These are phyloP conservation scores for Saposhnikovia divaricata DNA, from an alignment of 129 eudicot species.

Conservation along the genomic window DNA sequence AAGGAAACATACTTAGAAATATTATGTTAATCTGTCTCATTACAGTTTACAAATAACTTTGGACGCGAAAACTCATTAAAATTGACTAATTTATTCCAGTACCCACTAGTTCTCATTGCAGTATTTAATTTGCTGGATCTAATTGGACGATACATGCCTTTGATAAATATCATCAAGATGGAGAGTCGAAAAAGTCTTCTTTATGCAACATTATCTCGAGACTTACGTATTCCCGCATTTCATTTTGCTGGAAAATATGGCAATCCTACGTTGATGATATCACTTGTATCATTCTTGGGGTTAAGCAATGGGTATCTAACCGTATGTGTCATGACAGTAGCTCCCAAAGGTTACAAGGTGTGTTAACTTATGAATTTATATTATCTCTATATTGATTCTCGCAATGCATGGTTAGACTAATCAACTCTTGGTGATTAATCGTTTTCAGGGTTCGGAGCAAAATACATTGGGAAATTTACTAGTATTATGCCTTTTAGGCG, in stretches of 20 bases:
- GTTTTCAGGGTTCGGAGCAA: constrained; percentile 67
- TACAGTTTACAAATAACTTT: not conserved
- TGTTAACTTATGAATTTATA: not conserved
- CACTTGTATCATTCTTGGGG: constrained; percentile 47
- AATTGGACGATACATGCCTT: constrained; percentile 53
- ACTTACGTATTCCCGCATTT: constrained; percentile 56
- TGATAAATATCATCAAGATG: constrained; percentile 27
- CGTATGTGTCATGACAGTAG: constrained; percentile 52
- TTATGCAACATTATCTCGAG: constrained; percentile 33
- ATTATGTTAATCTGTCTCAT: not conserved
- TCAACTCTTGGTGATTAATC: not conserved
- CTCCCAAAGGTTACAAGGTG: constrained; percentile 86
- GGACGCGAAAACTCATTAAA: not conserved
- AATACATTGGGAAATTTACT: constrained; percentile 74
- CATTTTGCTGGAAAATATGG: constrained; percentile 71
- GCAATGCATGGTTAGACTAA: not conserved
- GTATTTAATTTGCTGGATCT: constrained; percentile 59
- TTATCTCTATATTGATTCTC: not conserved
- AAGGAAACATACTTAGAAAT: no score
- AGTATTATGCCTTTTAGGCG: constrained; percentile 44
- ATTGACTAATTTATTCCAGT: constrained; percentile 24
- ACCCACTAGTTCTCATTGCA: constrained; percentile 64
- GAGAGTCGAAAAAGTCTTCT: constrained; percentile 48
- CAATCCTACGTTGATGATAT: constrained; percentile 63
- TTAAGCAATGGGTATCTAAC: constrained; percentile 59